These are phyloP conservation scores for Pseudogymnoascus sp. DNA, from an alignment of 2,329 filamentous ascomycete genomes.

Conservation along the genomic window DNA sequence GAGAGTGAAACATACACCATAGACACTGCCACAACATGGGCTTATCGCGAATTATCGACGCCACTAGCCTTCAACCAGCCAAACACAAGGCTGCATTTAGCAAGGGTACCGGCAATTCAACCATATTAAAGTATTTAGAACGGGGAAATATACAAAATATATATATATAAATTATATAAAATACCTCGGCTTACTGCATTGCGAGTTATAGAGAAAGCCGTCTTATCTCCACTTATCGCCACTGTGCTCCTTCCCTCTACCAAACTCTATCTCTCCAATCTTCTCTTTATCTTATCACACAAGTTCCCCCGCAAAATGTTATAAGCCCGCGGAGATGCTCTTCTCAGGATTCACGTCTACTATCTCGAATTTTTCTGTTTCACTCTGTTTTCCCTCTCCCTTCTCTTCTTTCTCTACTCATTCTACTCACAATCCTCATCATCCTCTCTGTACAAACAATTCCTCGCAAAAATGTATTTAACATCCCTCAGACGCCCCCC, in stretches of 20 bases:
- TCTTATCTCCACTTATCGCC: slow-evolving; percentile 2
- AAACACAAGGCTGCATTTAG: neutral
- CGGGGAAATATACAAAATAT: neutral
- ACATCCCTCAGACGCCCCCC: slow-evolving; percentile 1
- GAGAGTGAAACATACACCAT: neutral
- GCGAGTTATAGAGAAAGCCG: neutral
- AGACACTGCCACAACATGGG: neutral
- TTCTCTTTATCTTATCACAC: neutral
- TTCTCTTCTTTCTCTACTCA: neutral
- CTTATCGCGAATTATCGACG: neutral
- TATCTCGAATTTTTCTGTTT: neutral
- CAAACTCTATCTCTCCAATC: neutral
- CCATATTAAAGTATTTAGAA: neutral
- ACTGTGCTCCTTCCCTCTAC: neutral
- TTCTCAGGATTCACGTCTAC: neutral
- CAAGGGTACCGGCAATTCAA: neutral
- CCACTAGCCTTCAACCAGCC: neutral
- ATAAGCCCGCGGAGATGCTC: neutral
- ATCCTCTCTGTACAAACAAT: neutral
- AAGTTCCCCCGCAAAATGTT: neutral
- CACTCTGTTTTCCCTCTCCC: neutral
- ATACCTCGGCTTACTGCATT: neutral
- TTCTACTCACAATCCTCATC: too few species aligned
- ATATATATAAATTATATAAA: neutral
- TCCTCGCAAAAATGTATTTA: neutral